Evolutionary conservation across 768 basidiomycete species (phyloP), one percentile per base, ranked within the genome.

Genomic region (Heimioporus sp.): DNA sequence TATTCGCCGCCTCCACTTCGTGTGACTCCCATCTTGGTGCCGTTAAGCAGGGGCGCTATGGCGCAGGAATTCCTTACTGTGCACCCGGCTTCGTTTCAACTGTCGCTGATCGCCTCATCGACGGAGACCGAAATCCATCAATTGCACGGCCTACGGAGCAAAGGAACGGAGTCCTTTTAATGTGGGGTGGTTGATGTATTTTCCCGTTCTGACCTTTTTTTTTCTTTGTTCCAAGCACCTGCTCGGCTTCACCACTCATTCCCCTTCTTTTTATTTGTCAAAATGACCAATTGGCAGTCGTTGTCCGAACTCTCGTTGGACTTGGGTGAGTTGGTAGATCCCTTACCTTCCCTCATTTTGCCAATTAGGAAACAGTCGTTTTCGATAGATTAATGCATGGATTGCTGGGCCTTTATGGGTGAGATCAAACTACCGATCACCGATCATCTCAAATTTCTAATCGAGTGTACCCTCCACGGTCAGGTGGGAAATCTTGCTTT

Each of bases 321-420:
- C 53, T 55, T 64, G 10, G 55, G 75, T 76, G 43, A 40, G 74
- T 55, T 10, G n/a, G 15, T n/a, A 28, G 21, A 45, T 50, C 17
- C 20, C 21, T 52, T 37, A 10, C 32, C 42, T 43, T 4, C 21
- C n/a, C 19, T n/a, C 42, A 15, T 45, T 41, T 7, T 10, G 17
- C 48, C 40, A 10, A 55, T 32, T 42, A 40, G 42, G 34, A 15
- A 38, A 28, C 10, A 77, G 76, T 62, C 44, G 59, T 68, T 34
- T 78, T 78, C 52, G 57, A 64, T 45, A 71, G 69, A 50, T 54
- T 76, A 51, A 72, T 78, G 59, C 77, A 79, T 52, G 58, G 61
- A n/a, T 59, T 79, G 37, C 61, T 76, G 40, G 76, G 76, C 15
- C 66, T 77, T 34, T 78, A 78, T 61, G 63, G 72, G 76, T 78